These are phyloP conservation scores for Cyclospora cayetanensis DNA, from an alignment of 169 alveolate species.

Conservation along the genomic window DNA sequence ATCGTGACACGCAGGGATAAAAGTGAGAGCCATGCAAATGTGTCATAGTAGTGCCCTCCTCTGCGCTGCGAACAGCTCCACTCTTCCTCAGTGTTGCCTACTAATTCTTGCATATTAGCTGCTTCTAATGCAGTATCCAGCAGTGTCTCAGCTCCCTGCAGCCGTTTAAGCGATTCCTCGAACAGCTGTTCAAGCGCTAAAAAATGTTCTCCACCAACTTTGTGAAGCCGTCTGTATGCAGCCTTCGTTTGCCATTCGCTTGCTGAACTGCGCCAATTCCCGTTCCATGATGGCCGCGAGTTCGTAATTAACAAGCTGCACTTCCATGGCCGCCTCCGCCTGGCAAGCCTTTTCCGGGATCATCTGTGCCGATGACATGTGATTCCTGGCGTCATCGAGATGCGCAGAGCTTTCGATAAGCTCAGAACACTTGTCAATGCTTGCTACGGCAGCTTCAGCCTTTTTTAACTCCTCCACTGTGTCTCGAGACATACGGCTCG, in stretches of 20 bases:
- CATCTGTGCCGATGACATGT: neutral
- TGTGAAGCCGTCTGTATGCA: neutral
- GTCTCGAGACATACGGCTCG: no score
- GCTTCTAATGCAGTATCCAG: neutral
- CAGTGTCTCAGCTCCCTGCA: neutral
- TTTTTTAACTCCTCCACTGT: neutral
- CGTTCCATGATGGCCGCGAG: neutral
- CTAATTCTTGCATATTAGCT: neutral
- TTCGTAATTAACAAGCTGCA: neutral
- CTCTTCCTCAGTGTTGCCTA: neutral
- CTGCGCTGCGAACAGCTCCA: neutral
- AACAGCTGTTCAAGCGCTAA: neutral
- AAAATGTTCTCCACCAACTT: neutral
- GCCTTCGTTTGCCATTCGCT: neutral
- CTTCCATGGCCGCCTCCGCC: neutral
- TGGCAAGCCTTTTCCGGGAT: neutral
- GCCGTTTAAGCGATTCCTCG: neutral
- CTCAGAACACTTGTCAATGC: neutral
- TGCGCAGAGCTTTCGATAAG: neutral
- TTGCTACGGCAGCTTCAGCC: neutral
- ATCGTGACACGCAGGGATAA: neutral
- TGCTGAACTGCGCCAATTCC: neutral
- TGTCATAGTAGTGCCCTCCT: neutral
- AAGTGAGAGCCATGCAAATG: neutral
- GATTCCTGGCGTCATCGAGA: neutral